Base-by-base conservation (phyloP, 805 yeast genomes). In the Teunomyces panamensis region DNA sequence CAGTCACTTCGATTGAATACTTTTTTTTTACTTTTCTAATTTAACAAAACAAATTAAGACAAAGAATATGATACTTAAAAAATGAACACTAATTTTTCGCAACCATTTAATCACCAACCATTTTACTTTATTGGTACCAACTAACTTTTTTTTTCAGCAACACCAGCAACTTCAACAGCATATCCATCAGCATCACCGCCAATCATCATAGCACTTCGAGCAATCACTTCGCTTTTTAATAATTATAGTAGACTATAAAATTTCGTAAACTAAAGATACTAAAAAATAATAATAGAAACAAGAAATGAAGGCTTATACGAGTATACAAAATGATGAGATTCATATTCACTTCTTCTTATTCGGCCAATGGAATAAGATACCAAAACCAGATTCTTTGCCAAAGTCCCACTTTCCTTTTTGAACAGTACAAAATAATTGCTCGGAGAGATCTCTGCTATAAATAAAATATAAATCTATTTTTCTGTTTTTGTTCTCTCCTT, bases 281-380 rank as follows among this genome's bases (percentile, higher is more conserved):
- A 30, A 30, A 42, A 32, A 30, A 32, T 27, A 30, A 24, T 32
- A 20, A 30, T 20, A 42, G 32, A 42, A 30, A 13, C 44, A 30
- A 24, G 37, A 42, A 42, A 42, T 30, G 17, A 42, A 42, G 41
- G 41, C 41, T 20, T 37, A 17, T 37, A 37, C 41, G 41, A 37
- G 41, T 37, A 37, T 35, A 35, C 27, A 37, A 37, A 20, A 11
- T 26, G 26, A 29, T 26, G 41, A 11, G 30, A 24, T 37, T 37
- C 30, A 37, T 37, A 37, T 37, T 24, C 41, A 37, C 41, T 37
- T 37, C 41, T 26, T 37, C 41, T 20, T 26, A 24, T 37, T 37
- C 41, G n/a, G 26, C 27, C 27, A 11, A 37, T 20, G 20, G 41
- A 37, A 24, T 37, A 37, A 24, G 28, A 24, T 8, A 7, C 27